Percentiles rank a stretch among this genome's conserved stretches.
phyloP scores from a whole-genome alignment of 1,284 basidiomycete species.

The Moesziomyces globuligerus region DNA sequence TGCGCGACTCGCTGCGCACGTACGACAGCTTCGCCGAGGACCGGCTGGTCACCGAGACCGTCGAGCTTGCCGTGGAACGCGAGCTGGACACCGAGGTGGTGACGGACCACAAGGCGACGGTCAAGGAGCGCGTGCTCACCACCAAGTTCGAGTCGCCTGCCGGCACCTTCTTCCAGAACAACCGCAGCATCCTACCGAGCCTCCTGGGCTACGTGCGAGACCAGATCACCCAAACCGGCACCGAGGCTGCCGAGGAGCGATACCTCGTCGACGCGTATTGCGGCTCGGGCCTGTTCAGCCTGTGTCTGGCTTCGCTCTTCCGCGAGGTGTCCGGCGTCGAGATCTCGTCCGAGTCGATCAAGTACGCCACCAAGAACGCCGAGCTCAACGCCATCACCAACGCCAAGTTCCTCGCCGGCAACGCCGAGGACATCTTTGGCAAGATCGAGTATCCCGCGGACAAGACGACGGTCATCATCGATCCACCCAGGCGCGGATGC shows the following conservation, averaged over 20 bases:
- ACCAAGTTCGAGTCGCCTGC: slow-evolving; percentile 88
- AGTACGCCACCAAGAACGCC: slow-evolving; percentile 82
- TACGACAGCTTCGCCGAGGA: slow-evolving; percentile 48
- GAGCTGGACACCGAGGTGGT: slow-evolving; percentile 68
- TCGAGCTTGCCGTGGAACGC: slow-evolving; percentile 19
- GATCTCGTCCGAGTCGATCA: slow-evolving; percentile 77
- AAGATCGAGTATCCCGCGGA: slow-evolving; percentile 74
- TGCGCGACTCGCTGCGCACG: slow-evolving; percentile 81
- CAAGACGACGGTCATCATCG: slow-evolving; percentile 72
- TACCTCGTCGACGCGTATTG: slow-evolving; percentile 67
- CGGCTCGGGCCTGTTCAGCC: slow-evolving; percentile 86
- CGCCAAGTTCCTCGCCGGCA: slow-evolving; percentile 71
- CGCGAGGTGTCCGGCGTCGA: slow-evolving; percentile 87
- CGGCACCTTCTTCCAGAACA: slow-evolving; percentile 92
- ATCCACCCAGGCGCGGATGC: slow-evolving; percentile 54
- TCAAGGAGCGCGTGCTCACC: slow-evolving; percentile 85
- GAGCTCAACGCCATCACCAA: slow-evolving; percentile 74
- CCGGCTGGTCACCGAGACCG: slow-evolving; percentile 8
- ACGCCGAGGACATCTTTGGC: slow-evolving; percentile 72
- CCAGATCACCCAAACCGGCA: slow-evolving; percentile 26
- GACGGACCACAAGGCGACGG: slow-evolving; percentile 81
- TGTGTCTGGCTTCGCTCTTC: slow-evolving; percentile 84
- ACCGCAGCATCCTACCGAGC: slow-evolving; percentile 87
- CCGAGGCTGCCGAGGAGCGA: slow-evolving; percentile 4
- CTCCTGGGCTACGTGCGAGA: slow-evolving; percentile 81